Conservation (phyloP, 345 rosid genomes). For the Raphanus raphanistrum region DNA sequence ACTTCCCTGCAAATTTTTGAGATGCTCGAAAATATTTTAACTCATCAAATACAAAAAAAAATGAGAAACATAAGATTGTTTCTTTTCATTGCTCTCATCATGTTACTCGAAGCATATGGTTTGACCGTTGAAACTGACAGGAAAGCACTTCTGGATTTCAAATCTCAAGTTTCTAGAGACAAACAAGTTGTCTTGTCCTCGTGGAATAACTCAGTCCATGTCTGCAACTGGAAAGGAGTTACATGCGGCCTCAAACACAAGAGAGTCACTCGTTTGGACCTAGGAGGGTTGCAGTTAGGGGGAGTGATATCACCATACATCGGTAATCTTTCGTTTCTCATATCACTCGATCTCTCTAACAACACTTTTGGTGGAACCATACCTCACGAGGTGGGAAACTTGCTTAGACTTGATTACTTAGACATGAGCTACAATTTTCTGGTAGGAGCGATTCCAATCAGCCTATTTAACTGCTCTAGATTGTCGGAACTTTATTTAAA, state of each 20-base stretch:
- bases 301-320: neutral
- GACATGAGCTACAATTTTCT: neutral
- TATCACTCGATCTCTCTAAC: neutral
- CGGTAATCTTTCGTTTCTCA: neutral
- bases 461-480: neutral
- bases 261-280: neutral
- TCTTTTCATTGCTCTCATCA: neutral
- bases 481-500: neutral
- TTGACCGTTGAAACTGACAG: neutral
- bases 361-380: neutral
- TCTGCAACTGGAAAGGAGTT: neutral
- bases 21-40: too few species aligned
- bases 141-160: neutral
- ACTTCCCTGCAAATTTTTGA: too few species aligned
- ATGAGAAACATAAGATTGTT: neutral
- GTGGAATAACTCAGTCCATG: neutral
- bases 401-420: neutral
- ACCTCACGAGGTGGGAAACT: neutral
- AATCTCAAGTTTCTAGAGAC: neutral
- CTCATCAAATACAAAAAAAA: too few species aligned
- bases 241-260: neutral
- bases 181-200: neutral
- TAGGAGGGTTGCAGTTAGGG: neutral
- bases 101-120: neutral
- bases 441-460: neutral